These are phyloP conservation scores for Mangifera indica DNA, from an alignment of 345 rosid species.

Conservation along the genomic window DNA sequence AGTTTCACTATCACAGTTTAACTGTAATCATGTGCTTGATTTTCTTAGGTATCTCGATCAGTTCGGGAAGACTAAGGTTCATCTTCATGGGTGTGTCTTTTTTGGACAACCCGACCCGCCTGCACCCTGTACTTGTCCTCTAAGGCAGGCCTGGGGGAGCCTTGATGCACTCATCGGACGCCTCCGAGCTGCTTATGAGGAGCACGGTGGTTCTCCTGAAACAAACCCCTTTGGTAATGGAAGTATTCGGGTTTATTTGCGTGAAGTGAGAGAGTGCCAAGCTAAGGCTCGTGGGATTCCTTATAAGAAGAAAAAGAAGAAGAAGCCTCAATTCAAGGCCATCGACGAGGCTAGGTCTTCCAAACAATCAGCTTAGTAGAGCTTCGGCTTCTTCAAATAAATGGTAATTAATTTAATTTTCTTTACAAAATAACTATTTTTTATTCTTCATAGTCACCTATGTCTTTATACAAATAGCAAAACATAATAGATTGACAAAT, in stretches of 20 bases:
- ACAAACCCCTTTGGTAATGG: slow-evolving; percentile 78
- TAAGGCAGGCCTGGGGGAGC: slow-evolving; percentile 89
- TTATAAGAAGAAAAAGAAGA: slow-evolving; percentile 78
- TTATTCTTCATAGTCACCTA: neutral
- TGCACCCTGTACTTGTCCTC: slow-evolving; percentile 81
- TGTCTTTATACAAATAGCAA: neutral
- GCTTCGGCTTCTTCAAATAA: slow-evolving; percentile 26
- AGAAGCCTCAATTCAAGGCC: slow-evolving; percentile 45
- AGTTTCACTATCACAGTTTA: slow-evolving; percentile 48
- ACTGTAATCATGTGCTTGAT: slow-evolving; percentile 64
- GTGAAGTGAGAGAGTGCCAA: slow-evolving; percentile 77
- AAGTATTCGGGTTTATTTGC: slow-evolving; percentile 64
- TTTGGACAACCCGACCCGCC: slow-evolving; percentile 86
- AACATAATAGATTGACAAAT: neutral
- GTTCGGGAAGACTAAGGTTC: slow-evolving; percentile 85
- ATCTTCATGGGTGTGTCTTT: slow-evolving; percentile 63
- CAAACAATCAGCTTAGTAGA: slow-evolving; percentile 20
- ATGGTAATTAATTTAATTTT: slow-evolving; percentile 28
- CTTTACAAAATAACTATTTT: neutral
- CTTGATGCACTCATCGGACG: slow-evolving; percentile 87
- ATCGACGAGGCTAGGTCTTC: slow-evolving; percentile 36
- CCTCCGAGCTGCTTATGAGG: slow-evolving; percentile 82
- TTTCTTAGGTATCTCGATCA: slow-evolving; percentile 78
- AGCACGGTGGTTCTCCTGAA: slow-evolving; percentile 65
- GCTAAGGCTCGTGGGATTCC: slow-evolving; percentile 84